Conservation (phyloP, 2,329 filamentous ascomycete genomes). For the Cyanodermella asteris region DNA sequence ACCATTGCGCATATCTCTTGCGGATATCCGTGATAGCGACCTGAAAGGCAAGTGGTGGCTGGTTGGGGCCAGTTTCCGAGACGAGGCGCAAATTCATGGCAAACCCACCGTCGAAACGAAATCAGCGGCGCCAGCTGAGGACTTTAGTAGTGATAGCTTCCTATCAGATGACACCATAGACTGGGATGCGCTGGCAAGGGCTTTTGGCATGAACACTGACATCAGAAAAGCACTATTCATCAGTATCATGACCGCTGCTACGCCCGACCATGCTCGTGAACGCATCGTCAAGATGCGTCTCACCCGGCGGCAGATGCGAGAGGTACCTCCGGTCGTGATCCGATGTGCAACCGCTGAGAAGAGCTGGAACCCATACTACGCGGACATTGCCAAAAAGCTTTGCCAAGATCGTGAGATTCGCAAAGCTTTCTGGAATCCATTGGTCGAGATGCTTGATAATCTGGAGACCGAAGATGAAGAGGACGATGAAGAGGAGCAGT, state of each 20-base stretch:
- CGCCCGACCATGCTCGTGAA: constrained; percentile 63
- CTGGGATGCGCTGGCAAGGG: constrained; percentile 43
- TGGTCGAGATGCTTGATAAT: constrained; percentile 48
- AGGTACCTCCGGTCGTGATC: constrained; percentile 70
- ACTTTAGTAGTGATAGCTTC: constrained; percentile 4
- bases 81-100: constrained; percentile 14
- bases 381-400: constrained; percentile 57
- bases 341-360: constrained; percentile 71
- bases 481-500: constrained; percentile 25
- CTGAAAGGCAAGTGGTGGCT: constrained; percentile 97
- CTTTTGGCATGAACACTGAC: constrained; percentile 71
- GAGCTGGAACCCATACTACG: constrained; percentile 83
- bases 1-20: constrained; percentile 59
- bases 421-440: constrained; percentile 66
- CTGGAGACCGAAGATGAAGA: constrained; percentile 42
- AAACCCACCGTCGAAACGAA: constrained; percentile 4
- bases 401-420: constrained; percentile 54
- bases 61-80: constrained; percentile 74
- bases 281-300: constrained; percentile 63
- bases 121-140: no score
- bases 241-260: constrained; percentile 64
- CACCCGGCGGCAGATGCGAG: constrained; percentile 65
- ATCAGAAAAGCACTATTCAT: constrained; percentile 82
- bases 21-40: constrained; percentile 62
- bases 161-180: constrained; percentile 10